These are phyloP conservation scores for Crithidia sp. DNA, from an alignment of 208 protist genomes.

Conservation along the genomic window DNA sequence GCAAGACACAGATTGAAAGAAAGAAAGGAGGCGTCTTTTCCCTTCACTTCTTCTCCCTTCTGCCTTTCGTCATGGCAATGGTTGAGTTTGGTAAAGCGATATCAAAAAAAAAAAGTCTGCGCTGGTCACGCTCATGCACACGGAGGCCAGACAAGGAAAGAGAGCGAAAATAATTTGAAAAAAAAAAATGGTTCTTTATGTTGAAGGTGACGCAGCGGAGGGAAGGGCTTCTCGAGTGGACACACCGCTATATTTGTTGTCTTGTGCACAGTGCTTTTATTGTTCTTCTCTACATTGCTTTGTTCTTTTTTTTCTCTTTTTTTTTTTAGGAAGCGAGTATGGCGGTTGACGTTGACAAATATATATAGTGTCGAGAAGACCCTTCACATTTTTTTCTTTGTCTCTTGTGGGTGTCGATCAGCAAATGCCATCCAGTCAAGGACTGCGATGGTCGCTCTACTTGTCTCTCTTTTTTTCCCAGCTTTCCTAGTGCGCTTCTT, in stretches of 20 bases:
- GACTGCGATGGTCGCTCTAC: too few relatives aligned
- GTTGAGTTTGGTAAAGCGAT: too few relatives aligned
- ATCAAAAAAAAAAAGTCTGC: too few relatives aligned
- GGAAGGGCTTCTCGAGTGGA: too few relatives aligned
- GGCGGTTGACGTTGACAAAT: neutral
- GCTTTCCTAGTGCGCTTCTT: neutral
- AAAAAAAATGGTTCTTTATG: too few relatives aligned
- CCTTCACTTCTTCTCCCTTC: slow-evolving; percentile 13
- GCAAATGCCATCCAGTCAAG: too few relatives aligned
- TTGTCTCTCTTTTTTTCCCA: slow-evolving; percentile 8
- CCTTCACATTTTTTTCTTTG: slow-evolving; percentile 1
- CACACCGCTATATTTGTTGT: neutral
- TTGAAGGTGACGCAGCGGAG: too few relatives aligned
- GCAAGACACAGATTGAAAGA: neutral
- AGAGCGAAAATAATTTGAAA: too few relatives aligned
- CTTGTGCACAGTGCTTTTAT: slow-evolving; percentile 1
- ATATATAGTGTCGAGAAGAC: too few relatives aligned
- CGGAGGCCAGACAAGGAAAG: too few relatives aligned
- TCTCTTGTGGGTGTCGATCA: neutral
- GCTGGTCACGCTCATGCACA: too few relatives aligned
- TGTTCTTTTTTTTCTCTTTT: neutral
- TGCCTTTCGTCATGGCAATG: too few relatives aligned
- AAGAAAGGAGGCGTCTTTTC: neutral
- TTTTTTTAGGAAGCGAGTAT: neutral
- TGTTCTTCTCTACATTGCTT: neutral